Percentiles rank a stretch among this genome's conserved stretches.
Evolutionary conservation across 345 rosid species (phyloP).

Genomic region (Turnera subulata): DNA sequence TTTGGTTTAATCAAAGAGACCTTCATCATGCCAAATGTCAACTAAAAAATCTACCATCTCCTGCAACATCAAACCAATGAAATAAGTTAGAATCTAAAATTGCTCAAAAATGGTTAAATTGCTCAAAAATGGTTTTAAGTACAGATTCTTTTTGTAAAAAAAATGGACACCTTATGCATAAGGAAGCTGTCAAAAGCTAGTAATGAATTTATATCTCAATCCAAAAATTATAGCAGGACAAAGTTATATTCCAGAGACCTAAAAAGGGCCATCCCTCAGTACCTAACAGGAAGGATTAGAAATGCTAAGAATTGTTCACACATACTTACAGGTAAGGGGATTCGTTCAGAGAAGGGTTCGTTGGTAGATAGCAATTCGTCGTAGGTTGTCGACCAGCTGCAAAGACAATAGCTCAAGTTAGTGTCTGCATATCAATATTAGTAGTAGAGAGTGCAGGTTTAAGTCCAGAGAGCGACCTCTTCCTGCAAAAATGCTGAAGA

Average conservation of each 20-base stretch:
- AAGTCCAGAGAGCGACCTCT: background rate
- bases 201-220: background rate
- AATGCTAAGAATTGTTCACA: background rate
- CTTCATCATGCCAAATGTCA: slow-evolving; percentile 85
- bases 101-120: no score
- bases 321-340: slow-evolving; percentile 74
- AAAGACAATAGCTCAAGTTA: slow-evolving; percentile 27
- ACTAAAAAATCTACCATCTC: slow-evolving; percentile 95
- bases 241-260: no score
- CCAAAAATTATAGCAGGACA: background rate
- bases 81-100: background rate
- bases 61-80: slow-evolving; percentile 36
- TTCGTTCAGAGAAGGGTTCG: slow-evolving; percentile 74
- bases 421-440: background rate
- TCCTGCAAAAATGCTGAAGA: background rate
- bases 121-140: no score
- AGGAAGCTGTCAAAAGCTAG: no score
- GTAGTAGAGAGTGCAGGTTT: background rate
- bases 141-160: no score
- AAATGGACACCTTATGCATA: no score
- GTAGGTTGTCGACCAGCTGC: slow-evolving; percentile 88
- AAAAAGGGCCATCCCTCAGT: no score
- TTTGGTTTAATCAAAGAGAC: slow-evolving; percentile 78
- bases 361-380: slow-evolving; percentile 76
- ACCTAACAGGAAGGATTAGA: no score